Base-by-base conservation (phyloP, 139 green algal species). In the Chlorella sp. region DNA sequence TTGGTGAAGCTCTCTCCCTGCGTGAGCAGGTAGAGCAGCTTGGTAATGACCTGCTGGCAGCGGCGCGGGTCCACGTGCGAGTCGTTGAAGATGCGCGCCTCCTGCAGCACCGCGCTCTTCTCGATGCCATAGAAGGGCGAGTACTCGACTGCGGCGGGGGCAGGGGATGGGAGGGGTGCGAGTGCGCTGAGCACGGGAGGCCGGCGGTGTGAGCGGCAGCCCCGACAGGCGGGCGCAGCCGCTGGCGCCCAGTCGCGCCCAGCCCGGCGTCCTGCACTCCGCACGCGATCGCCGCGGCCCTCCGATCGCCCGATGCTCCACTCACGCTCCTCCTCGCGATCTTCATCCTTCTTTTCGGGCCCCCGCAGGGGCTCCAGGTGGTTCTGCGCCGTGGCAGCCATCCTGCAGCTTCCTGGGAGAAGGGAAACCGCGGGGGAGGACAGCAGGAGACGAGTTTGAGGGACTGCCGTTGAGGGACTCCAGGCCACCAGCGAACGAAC, bases 121-220 rank as follows among this genome's bases (percentile, higher is more conserved):
- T 99, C 96, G 38, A 99, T 99, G 43, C 96, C 96, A 70, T 95
- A 99, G 77, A 99, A 99, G 15, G 96, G 96, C 0, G 96, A 99
- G 82, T 97, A 98, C 85, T 99, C 96, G 35, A 87, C 94, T 98
- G 91, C 80, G 82, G 38, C 8, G 43, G 5, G 4, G 9, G 58
- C 5, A 19, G 61, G n/a, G 23, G 48, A 27, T 19, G 15, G 35
- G 21, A 36, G 4, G n/a, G 48, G 46, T 46, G 25, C 31, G 62
- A 35, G 53, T 8, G 43, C 11, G 29, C 8, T 66, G 5, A 75
- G 40, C 12, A 67, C 35, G 64, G 48, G 8, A 56, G 33, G 42
- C n/a, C 40, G 8, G 29, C 51, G 71, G 8, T 60, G 70, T 19
- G 31, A 65, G 9, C 31, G 58, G 31, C 31, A 42, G 58, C 31